Percentiles rank a stretch among this genome's conserved stretches.
These are phyloP conservation scores for Eimeria acervulina DNA, from an alignment of 169 alveolate genomes.

Conservation along the genomic window DNA sequence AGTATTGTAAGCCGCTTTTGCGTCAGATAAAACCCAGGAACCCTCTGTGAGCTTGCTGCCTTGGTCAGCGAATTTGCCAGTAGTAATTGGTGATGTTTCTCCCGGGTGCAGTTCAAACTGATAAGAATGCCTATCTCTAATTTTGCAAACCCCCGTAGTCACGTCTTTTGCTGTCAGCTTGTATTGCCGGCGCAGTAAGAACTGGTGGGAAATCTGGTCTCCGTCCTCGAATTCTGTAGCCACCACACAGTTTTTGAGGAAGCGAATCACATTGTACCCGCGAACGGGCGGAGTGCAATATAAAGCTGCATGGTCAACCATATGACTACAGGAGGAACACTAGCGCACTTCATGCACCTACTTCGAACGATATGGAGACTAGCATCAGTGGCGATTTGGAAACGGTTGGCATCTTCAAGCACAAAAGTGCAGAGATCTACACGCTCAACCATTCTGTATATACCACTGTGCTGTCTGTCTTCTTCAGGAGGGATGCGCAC, in stretches of 20 bases:
- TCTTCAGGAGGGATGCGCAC: constrained; percentile 66
- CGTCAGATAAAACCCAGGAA: background rate
- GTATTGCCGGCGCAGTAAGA: constrained; percentile 5
- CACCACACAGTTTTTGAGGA: background rate
- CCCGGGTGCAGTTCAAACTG: constrained; percentile 12
- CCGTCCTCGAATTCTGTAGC: constrained; percentile 75
- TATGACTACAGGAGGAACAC: background rate
- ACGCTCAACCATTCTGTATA: constrained; percentile 63
- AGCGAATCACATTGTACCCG: background rate
- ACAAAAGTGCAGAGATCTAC: constrained; percentile 62
- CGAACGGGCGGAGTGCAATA: background rate
- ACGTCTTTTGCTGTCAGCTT: background rate
- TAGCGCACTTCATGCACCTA: background rate
- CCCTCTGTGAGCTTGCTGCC: constrained; percentile 42
- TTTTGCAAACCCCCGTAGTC: constrained; percentile 56
- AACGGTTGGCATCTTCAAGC: constrained; percentile 63
- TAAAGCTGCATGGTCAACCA: background rate
- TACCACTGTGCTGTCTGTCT: constrained; percentile 42
- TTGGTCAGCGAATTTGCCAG: constrained; percentile 41
- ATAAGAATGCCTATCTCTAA: constrained; percentile 4
- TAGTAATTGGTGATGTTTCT: constrained; percentile 20
- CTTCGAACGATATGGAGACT: constrained; percentile 67
- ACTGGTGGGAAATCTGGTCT: constrained; percentile 62
- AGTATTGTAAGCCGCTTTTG: constrained; percentile 50
- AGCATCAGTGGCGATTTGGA: constrained; percentile 62